Base-by-base conservation (phyloP, 345 rosid species). In the Dimocarpus longan region DNA sequence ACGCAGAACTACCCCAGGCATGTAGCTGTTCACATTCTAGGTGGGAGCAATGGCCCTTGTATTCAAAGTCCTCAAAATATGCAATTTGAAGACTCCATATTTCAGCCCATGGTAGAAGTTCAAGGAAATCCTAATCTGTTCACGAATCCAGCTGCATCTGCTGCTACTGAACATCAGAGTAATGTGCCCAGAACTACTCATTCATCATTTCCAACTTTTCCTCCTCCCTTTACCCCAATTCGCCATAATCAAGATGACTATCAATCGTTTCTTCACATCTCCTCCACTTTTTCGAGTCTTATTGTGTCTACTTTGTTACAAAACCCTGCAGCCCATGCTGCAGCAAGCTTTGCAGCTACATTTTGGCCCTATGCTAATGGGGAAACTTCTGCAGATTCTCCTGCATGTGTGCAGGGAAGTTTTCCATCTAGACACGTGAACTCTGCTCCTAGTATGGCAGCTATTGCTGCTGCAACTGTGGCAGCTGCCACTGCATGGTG, bases 401-500 rank as follows among this genome's bases (percentile, higher is more conserved):
- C 90, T 10, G 54, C 84, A 71, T 83, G 84, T 66, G 59, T 74
- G 26, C 89, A 81, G 70, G 90, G 85, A 73, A 78, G 84, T 60
- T 84, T 80, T 70, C 82, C 81, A 77, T 76, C 87, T 68, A 70
- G 82, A 67, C 92, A 84, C 76, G 82, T 84, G 78, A 87, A 80
- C 85, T 81, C 90, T 73, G 83, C 85, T 75, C 88, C 97, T 21
- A 83, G 89, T 85, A 79, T 89, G 89, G 89, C 93, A 70, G 92
- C 93, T 66, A 84, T 95, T 81, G 97, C 92, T 66, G 95, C 92
- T 80, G 93, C 98, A 70, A 95, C 95, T 60, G 95, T 95, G 67
- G 94, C 97, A 64, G 98, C 98, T 82, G 98, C 98, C 78, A 88
- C 92, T 81, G 97, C 98, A 44, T 95, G 98, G 98, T 95, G 98